Evolutionary conservation across 2,329 filamentous ascomycete genomes (phyloP).

Genomic region (Dactylellina leptospora): DNA sequence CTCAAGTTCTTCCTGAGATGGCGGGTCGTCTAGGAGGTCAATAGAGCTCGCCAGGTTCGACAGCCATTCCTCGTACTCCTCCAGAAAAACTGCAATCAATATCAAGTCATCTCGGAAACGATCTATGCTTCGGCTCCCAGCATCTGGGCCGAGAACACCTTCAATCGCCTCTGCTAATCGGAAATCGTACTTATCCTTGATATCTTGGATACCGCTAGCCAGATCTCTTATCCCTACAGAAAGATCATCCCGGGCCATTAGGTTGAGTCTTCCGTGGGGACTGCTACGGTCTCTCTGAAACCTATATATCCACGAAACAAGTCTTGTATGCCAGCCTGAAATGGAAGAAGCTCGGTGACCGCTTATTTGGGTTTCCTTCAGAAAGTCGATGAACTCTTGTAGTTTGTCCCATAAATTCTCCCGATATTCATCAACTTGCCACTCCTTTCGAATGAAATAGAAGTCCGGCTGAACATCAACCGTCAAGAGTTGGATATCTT

Average conservation of each 20-base stretch:
- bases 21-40: not conserved
- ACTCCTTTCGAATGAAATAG: not conserved
- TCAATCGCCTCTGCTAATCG: not conserved
- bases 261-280: not conserved
- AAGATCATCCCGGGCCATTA: not conserved
- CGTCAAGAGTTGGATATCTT: not conserved
- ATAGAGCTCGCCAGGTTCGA: not conserved
- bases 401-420: not conserved
- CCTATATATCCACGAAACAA: not conserved
- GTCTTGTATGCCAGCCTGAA: no score
- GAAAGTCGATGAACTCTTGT: not conserved
- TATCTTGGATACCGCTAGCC: not conserved
- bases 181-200: not conserved
- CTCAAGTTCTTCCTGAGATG: not conserved
- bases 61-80: conserved; percentile 1
- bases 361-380: not conserved
- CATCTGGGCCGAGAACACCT: not conserved
- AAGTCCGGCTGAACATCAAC: conserved; percentile 13
- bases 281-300: not conserved
- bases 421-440: conserved; percentile 1
- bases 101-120: not conserved
- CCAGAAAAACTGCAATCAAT: not conserved
- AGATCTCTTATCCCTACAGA: conserved; percentile 9
- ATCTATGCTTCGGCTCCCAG: not conserved
- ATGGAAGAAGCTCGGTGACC: no score